Percentiles rank a stretch among this genome's conserved stretches.
These are phyloP conservation scores for Tylopilus cervinicoccineus DNA, from an alignment of 768 basidiomycete genomes.

Conservation along the genomic window DNA sequence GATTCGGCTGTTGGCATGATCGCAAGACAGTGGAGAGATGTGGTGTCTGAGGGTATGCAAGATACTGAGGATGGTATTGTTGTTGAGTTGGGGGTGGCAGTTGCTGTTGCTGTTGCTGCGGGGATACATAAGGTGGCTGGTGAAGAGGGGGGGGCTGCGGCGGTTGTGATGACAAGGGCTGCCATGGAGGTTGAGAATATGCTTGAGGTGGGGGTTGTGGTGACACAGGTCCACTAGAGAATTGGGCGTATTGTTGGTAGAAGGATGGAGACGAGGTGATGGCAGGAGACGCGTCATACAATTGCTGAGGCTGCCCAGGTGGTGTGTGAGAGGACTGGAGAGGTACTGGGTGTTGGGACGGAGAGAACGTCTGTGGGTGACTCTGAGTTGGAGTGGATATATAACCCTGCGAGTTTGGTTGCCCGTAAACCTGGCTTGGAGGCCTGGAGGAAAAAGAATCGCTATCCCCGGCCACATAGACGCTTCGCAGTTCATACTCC, in stretches of 20 bases:
- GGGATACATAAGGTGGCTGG: slow-evolving; percentile 10
- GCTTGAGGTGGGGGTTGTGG: slow-evolving; percentile 12
- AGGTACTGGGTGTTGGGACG: slow-evolving; percentile 6
- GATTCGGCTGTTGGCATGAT: slow-evolving; percentile 14
- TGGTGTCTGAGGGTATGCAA: slow-evolving; percentile 13
- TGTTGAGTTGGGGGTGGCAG: slow-evolving; percentile 9
- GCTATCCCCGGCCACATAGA: neutral
- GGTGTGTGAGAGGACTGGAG: slow-evolving; percentile 8
- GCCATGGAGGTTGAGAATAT: slow-evolving; percentile 7
- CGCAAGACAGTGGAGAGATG: slow-evolving; percentile 12
- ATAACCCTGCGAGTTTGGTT: slow-evolving; percentile 11
- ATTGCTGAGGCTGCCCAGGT: slow-evolving; percentile 14
- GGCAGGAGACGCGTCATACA: slow-evolving; percentile 2
- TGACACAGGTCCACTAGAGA: slow-evolving; percentile 4
- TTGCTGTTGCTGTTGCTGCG: slow-evolving; percentile 9
- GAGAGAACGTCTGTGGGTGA: slow-evolving; percentile 5
- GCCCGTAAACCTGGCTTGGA: slow-evolving; percentile 9
- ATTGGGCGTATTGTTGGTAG: slow-evolving; percentile 17
- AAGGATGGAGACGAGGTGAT: slow-evolving; percentile 1
- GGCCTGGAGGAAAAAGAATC: slow-evolving; percentile 1
- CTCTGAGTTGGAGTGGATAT: slow-evolving; percentile 1
- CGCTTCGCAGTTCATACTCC: neutral
- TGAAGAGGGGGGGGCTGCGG: slow-evolving; percentile 6
- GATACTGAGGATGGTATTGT: slow-evolving; percentile 11
- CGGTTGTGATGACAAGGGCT: slow-evolving; percentile 6